Conservation (phyloP, 129 eudicot genomes). For the Silybum marianum region DNA sequence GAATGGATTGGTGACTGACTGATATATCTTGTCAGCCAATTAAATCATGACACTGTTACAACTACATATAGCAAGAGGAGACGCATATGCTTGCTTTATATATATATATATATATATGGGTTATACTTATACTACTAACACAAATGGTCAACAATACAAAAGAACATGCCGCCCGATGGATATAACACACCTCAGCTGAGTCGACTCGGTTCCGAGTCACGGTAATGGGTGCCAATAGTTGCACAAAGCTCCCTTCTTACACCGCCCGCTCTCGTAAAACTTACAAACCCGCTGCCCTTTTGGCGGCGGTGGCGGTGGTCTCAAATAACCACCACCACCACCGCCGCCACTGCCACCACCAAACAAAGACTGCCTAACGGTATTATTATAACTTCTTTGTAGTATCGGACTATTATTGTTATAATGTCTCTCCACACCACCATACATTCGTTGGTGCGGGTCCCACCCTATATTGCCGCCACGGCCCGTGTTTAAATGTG, state of each 20-base stretch:
- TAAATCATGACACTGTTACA: constrained; percentile 33
- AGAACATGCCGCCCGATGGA: neutral
- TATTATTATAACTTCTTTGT: constrained; percentile 37
- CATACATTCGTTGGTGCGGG: constrained; percentile 21
- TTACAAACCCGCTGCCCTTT: constrained; percentile 65
- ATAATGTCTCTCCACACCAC: constrained; percentile 42
- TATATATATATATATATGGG: constrained; percentile 10
- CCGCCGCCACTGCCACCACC: constrained; percentile 27
- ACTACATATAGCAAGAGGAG: constrained; percentile 16
- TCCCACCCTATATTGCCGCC: constrained; percentile 38
- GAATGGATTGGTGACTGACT: constrained; percentile 16
- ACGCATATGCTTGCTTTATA: constrained; percentile 9
- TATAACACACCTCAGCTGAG: neutral
- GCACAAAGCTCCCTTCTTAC: constrained; percentile 77
- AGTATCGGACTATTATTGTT: constrained; percentile 37
- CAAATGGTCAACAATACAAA: constrained; percentile 29
- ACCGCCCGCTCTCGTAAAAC: constrained; percentile 68
- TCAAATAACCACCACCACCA: constrained; percentile 49
- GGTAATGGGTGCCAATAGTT: constrained; percentile 68
- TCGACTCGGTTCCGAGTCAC: neutral
- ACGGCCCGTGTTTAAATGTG: constrained; percentile 29
- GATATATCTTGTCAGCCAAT: constrained; percentile 14
- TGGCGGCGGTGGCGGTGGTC: constrained; percentile 35
- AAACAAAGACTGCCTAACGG: constrained; percentile 37
- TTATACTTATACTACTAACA: constrained; percentile 8